Conservation (phyloP, 768 basidiomycete genomes). For the Panellus pusillus region DNA sequence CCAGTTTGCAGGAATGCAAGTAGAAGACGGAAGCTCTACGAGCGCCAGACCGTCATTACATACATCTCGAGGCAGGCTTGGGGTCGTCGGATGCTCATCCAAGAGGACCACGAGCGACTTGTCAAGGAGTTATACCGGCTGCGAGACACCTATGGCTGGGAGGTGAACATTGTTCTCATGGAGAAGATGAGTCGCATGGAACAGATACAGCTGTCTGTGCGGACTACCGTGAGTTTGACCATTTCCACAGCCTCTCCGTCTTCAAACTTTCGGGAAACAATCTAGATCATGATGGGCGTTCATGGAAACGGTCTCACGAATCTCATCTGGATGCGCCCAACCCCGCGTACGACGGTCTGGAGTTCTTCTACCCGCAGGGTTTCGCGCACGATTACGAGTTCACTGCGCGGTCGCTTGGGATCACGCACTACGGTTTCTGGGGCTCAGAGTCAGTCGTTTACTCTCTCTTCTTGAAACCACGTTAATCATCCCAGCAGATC, state of each 20-base stretch:
- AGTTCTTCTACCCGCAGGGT: conserved; percentile 84
- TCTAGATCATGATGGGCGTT: conserved; percentile 89
- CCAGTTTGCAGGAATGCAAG: conserved; percentile 62
- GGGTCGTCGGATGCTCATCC: conserved; percentile 80
- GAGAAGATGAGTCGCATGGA: conserved; percentile 81
- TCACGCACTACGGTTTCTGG: conserved; percentile 82
- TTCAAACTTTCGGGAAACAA: neutral
- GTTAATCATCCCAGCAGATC: conserved; percentile 38
- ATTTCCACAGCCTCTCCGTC: neutral
- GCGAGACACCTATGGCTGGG: conserved; percentile 71
- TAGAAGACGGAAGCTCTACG: conserved; percentile 44
- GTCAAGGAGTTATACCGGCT: conserved; percentile 73
- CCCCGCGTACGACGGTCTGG: conserved; percentile 81
- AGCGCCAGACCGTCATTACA: conserved; percentile 78
- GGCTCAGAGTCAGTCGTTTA: conserved; percentile 51
- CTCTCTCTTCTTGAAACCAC: neutral
- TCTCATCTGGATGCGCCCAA: conserved; percentile 90
- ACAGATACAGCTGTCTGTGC: conserved; percentile 76
- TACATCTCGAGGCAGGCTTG: conserved; percentile 90
- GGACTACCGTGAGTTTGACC: conserved; percentile 70
- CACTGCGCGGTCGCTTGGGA: conserved; percentile 73
- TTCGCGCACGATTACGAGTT: conserved; percentile 88
- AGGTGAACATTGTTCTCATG: conserved; percentile 85
- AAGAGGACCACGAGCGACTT: conserved; percentile 74
- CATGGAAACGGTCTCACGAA: conserved; percentile 92